Evolutionary conservation across 2,329 filamentous ascomycete genomes (phyloP).

Genomic region (Rutstroemia sp.): DNA sequence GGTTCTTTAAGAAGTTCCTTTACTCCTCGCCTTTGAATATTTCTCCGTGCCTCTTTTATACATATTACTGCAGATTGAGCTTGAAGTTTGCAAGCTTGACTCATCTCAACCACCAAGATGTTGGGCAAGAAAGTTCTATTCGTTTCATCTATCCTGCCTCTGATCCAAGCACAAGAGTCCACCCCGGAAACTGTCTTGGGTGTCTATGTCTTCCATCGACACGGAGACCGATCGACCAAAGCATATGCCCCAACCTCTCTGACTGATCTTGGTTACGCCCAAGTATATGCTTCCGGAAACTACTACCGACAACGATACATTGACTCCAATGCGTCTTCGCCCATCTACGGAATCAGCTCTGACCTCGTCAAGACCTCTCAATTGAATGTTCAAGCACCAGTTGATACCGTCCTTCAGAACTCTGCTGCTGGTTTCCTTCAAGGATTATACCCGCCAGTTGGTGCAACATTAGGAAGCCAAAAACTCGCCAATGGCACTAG

Average conservation of each 20-base stretch:
- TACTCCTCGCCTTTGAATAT: too few species aligned
- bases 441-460: constrained; percentile 76
- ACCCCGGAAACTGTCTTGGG: constrained; percentile 45
- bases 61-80: too few species aligned
- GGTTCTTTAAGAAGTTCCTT: too few species aligned
- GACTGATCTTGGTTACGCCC: constrained; percentile 70
- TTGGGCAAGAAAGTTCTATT: constrained; percentile 34
- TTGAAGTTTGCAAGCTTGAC: too few species aligned
- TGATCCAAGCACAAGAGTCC: constrained; percentile 27
- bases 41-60: too few species aligned
- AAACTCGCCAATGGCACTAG: constrained; percentile 63
- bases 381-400: constrained; percentile 63
- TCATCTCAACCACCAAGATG: constrained; percentile 18
- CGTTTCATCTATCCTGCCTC: constrained; percentile 34
- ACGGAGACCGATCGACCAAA: constrained; percentile 84
- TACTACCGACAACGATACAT: constrained; percentile 78
- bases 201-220: constrained; percentile 80
- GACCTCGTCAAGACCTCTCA: constrained; percentile 63
- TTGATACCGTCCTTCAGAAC: constrained; percentile 71
- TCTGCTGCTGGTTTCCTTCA: constrained; percentile 77
- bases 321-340: constrained; percentile 43
- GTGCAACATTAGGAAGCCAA: constrained; percentile 43
- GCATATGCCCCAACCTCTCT: constrained; percentile 61
- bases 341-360: constrained; percentile 59
- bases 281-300: constrained; percentile 64